Evolutionary conservation across 352 stramenopile species (phyloP), one percentile per base, ranked within the genome.

Genomic region (Saprolegnia diclina): DNA sequence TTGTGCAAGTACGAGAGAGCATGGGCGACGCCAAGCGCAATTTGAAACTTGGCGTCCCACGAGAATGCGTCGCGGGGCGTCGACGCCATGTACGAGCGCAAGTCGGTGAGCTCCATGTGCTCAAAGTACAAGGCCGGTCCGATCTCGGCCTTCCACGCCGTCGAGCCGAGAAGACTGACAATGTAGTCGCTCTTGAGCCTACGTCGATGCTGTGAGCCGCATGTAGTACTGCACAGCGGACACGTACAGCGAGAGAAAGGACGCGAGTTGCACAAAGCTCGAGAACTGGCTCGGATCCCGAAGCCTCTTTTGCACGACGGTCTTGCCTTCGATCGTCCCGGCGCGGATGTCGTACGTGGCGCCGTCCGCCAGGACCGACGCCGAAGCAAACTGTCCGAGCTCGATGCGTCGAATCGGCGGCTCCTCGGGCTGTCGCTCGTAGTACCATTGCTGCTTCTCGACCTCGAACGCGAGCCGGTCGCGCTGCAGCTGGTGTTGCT

Each of bases 391-490:
- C 19, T 59, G 52, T 10, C 24, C 35, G 11, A 42, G 24, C 19
- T 59, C 52, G 24, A 59, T 59, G 24, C 52, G 52, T 9, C 52
- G 52, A 9, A 59, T 59, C 35, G 52, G 52, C 19, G 52, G 52
- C 35, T 59, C 52, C 35, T 59, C 52, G 35, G 24, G 24, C 19
- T 16, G 11, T 4, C 52, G 52, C 35, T 59, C 52, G 35, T 59
- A 59, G 35, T 59, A 40, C 52, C 52, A 59, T 9, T 59, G 52
- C 52, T 59, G 52, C 52, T 59, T 59, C 19, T 59, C 52, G 24
- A 40, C n/a, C 35, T 59, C 52, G 35, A 59, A 59, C 11, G 52
- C 52, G 19, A 40, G 24, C 13, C 52, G 52, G 35, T 40, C 35
- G 19, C 52, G 52, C 35, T 59, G 52, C 9, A 59, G 35, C 19